Base-by-base conservation (phyloP, 306 rosid genomes). In the Quercus robur region DNA sequence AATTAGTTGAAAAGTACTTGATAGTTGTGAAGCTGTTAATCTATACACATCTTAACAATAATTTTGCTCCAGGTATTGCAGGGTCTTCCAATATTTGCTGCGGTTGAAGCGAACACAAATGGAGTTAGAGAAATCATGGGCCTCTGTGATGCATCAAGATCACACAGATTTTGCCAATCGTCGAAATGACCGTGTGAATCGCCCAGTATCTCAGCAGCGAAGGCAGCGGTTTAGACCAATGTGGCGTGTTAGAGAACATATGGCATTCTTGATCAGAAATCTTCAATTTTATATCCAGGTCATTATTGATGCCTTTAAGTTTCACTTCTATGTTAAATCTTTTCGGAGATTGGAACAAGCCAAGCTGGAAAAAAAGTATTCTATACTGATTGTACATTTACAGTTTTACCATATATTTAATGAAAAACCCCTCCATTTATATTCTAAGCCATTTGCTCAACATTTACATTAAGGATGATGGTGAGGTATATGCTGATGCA, bases 271-370 rank as follows among this genome's bases (percentile, higher is more conserved):
- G 85, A 89, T 95, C 83, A 91, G 98, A 86, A 95, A 95, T 85
- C 99, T 95, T 84, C 99, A 93, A 81, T 95, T 95, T 87, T 95
- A 95, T 85, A 93, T 95, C 77, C 97, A 95, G 97, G 97, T 95
- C 70, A 68, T 70, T 74, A 57, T 74, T 74, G 64, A 61, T 73
- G 51, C 69, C 69, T n/a, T 78, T 23, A 17, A 35, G 38, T 63
- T 18, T 38, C 76, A 86, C 74, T 54, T 31, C 71, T 66, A 62
- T 51, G 49, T 73, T 46, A 69, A 54, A 54, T 62, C 44, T 75
- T 28, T 70, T 3, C 0, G 10, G 15, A 33, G 73, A 35, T 70
- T 56, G 2, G 21, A 66, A 4, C 75, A 35, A 73, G 28, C 9
- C 59, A 58, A 57, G 49, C 75, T 5, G 59, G 25, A 2, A 41